Percentiles rank a stretch among this genome's conserved stretches.
These are phyloP conservation scores for Pinus taeda DNA, from an alignment of 75 land plant species.

Conservation along the genomic window DNA sequence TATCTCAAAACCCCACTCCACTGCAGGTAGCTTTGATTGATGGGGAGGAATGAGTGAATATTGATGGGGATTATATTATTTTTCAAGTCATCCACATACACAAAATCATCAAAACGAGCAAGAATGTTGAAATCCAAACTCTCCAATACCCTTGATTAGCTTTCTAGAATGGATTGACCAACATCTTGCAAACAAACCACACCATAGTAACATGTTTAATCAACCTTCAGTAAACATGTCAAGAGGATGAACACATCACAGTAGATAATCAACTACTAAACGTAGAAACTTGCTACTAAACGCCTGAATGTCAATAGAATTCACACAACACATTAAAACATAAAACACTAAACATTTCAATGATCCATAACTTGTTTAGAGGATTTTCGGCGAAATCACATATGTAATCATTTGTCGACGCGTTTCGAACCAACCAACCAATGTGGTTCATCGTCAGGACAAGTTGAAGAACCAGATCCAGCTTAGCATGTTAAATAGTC, in stretches of 20 bases:
- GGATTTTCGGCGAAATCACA: too few relatives aligned
- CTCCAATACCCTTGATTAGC: constrained; percentile 95
- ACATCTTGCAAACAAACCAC: constrained; percentile 64
- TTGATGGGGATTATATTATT: constrained; percentile 38
- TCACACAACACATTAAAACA: background rate
- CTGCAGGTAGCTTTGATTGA: background rate
- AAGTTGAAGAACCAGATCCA: too few relatives aligned
- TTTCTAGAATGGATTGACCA: constrained; percentile 90
- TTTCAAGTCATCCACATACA: constrained; percentile 11
- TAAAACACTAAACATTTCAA: too few relatives aligned
- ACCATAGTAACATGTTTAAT: background rate
- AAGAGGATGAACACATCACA: background rate
- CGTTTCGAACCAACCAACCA: too few relatives aligned
- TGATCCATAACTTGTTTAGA: too few relatives aligned
- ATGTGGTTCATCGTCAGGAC: too few relatives aligned
- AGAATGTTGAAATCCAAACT: constrained; percentile 88
- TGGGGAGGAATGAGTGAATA: constrained; percentile 22
- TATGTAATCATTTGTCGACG: too few relatives aligned
- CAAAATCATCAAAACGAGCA: constrained; percentile 84
- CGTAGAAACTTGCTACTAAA: too few relatives aligned
- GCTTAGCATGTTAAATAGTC: too few relatives aligned
- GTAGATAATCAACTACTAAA: background rate
- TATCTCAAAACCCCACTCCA: too few relatives aligned
- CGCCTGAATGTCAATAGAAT: background rate
- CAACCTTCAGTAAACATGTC: background rate